Base-by-base conservation (phyloP, 176 grass and related monocot genomes). In the Aegilops longissima region DNA sequence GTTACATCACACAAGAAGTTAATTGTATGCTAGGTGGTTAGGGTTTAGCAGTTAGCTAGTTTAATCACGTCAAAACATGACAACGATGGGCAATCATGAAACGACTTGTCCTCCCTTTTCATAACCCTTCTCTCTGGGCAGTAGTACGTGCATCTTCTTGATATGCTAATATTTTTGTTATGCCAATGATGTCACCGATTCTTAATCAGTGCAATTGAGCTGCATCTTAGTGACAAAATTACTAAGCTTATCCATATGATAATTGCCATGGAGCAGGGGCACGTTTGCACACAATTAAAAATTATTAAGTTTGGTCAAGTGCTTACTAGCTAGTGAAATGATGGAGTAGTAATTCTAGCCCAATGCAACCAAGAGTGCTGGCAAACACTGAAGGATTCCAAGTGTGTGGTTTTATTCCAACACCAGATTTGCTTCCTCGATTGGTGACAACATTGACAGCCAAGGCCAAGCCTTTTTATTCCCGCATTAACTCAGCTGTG, bases 361-460 rank as follows among this genome's bases (percentile, higher is more conserved):
- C 61, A 70, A 85, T 91, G 59, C 89, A 81, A 79, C 85, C 70
- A 54, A 52, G 51, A 70, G 61, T 83, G 80, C 75, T 87, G 81
- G 80, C 89, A 77, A 85, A 85, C 76, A 20, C 85, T 54, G 77
- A 84, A 23, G 16, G 85, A 88, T 91, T 91, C 89, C 70, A 81
- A 63, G 9, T 91, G 85, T 70, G 51, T 77, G 82, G 17, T 76
- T 65, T 85, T 91, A 91, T 91, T 91, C 86, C 77, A 84, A 85
- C 89, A 91, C 69, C 70, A 91, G 89, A 91, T 91, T 80, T 91
- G 85, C 89, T 85, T 63, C 81, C 70, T 88, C 24, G 85, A 91
- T 88, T 70, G 78, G 76, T 88, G 82, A 85, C 82, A 91, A 85
- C 35, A 87, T 7, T 87, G 89, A 70, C 81, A 84, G 38, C 38